A percentile compares a stretch with the other conserved stretches of the same genome.
phyloP scores from a whole-genome alignment of 352 stramenopile species.

The Phytophthora nicotianae region DNA sequence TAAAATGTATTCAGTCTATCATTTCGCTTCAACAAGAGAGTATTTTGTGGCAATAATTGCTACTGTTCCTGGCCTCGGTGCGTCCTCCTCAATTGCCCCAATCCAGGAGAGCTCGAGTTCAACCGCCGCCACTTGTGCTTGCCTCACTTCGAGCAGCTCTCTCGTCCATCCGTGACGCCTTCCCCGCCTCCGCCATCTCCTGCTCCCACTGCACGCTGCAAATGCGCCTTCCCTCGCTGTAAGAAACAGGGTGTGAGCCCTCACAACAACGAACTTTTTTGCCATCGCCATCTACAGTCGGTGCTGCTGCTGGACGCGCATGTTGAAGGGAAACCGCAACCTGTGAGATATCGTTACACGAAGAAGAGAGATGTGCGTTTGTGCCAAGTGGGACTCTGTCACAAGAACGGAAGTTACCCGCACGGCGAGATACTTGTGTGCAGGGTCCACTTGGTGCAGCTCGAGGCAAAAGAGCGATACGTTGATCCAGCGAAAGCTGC shows the following conservation, averaged over 20 bases:
- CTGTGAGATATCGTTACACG: neutral
- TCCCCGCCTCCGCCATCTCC: neutral
- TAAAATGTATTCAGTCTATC: too few relatives aligned
- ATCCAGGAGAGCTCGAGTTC: neutral
- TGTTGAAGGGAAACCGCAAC: constrained; percentile 1
- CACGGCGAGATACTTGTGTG: neutral
- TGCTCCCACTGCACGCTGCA: neutral
- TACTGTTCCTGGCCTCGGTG: neutral
- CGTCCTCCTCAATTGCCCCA: neutral
- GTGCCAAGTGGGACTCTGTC: constrained; percentile 6
- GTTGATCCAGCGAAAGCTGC: constrained; percentile 1
- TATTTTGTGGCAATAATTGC: neutral
- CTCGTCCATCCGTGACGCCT: neutral
- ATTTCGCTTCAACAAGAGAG: neutral
- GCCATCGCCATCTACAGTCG: neutral
- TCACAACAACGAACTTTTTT: neutral
- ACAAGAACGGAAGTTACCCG: neutral
- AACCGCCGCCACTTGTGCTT: neutral
- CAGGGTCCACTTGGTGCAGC: neutral
- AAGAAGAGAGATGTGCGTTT: neutral
- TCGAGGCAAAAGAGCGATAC: constrained; percentile 1
- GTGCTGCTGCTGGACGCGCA: constrained; percentile 5
- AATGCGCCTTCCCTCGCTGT: constrained; percentile 2
- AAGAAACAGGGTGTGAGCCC: neutral
- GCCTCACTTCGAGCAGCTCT: constrained; percentile 8